Evolutionary conservation across 2,329 filamentous ascomycete species (phyloP).

Genomic region (Grosmannia clavigera): DNA sequence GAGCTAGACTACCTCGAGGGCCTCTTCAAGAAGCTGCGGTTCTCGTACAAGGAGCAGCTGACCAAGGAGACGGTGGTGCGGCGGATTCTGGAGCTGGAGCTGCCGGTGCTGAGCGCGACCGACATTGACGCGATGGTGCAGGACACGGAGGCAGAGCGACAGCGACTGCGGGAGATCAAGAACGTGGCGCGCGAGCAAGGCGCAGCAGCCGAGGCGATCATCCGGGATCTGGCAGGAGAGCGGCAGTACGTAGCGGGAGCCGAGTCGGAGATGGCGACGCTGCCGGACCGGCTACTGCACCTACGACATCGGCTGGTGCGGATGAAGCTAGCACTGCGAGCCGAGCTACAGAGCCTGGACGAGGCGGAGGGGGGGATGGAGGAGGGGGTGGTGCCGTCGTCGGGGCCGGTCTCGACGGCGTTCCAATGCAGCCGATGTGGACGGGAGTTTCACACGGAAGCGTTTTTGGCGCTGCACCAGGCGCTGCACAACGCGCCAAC

Average conservation of each 20-base stretch:
- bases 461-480: slow-evolving; percentile 9
- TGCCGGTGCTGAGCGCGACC: slow-evolving; percentile 66
- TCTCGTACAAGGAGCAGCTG: slow-evolving; percentile 95
- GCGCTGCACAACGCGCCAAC: slow-evolving; percentile 7
- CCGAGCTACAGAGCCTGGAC: slow-evolving; percentile 59
- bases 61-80: slow-evolving; percentile 97
- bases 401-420: not conserved
- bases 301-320: slow-evolving; percentile 16
- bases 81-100: slow-evolving; percentile 81
- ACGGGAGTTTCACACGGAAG: slow-evolving; percentile 7
- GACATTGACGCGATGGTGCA: slow-evolving; percentile 71
- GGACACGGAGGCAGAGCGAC: slow-evolving; percentile 55
- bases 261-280: slow-evolving; percentile 32
- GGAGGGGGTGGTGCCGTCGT: not conserved
- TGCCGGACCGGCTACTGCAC: slow-evolving; percentile 25
- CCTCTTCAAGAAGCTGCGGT: slow-evolving; percentile 89
- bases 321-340: slow-evolving; percentile 53
- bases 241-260: slow-evolving; percentile 36
- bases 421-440: slow-evolving; percentile 5
- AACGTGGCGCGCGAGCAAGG: slow-evolving; percentile 64
- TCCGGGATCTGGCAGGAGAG: slow-evolving; percentile 37
- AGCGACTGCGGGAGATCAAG: slow-evolving; percentile 67
- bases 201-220: slow-evolving; percentile 54
- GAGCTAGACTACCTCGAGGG: slow-evolving; percentile 88
- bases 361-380: slow-evolving; percentile 14